A percentile compares a stretch with the other conserved stretches of the same genome.
phyloP scores from a whole-genome alignment of 768 basidiomycete species.

The Lactarius indigo region DNA sequence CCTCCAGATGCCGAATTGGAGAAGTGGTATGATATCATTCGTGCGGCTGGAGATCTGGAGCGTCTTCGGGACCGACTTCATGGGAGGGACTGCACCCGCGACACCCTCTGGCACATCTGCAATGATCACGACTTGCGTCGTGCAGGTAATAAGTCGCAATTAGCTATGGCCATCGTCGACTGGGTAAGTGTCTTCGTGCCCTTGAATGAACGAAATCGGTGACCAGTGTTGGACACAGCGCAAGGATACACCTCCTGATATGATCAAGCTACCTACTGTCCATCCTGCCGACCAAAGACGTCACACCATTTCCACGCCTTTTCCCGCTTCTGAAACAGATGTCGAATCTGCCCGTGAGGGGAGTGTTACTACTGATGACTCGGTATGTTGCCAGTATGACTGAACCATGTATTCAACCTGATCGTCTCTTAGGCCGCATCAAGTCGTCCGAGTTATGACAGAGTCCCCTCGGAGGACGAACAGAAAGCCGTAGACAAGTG shows the following conservation, averaged over 20 bases:
- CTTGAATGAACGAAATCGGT: neutral
- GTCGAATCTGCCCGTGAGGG: no score
- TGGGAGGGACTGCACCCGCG: neutral
- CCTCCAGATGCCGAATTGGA: neutral
- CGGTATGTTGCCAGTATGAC: no score
- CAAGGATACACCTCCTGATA: neutral
- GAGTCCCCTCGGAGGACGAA: no score
- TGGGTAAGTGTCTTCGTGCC: conserved; percentile 19
- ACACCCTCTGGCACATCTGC: conserved; percentile 21
- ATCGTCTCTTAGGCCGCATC: no score
- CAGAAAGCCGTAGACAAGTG: no score
- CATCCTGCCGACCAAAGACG: no score
- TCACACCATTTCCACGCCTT: neutral
- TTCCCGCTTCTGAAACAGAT: neutral
- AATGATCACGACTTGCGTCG: conserved; percentile 8
- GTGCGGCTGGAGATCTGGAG: neutral
- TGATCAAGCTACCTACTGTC: neutral
- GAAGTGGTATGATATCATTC: conserved; percentile 9
- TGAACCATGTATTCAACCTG: no score
- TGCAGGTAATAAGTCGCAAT: conserved; percentile 11
- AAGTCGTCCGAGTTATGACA: no score
- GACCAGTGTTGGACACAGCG: neutral
- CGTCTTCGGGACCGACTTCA: neutral
- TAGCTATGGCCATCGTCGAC: conserved; percentile 2
- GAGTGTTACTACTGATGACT: no score